Evolutionary conservation across 768 basidiomycete genomes (phyloP), one percentile per base, ranked within the genome.

Genomic region (Pleurotus sapidus): DNA sequence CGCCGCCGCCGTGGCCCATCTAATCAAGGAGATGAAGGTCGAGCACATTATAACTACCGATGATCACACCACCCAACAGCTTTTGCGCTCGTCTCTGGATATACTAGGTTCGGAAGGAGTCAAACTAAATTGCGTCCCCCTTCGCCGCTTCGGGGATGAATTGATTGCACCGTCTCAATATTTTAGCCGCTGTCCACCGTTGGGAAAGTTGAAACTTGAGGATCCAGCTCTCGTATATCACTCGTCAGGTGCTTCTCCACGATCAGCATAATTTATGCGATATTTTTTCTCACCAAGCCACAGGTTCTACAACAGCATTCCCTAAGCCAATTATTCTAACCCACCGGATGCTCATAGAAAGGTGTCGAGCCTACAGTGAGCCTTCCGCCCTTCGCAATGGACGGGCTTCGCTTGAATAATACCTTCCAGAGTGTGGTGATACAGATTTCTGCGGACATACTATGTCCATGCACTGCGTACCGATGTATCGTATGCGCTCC

Each of bases 1-100:
- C 0, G 66, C 77, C 0, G 64, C 75, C 3, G 78, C 79, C 3
- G 70, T 77, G 18, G 75, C 77, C 1, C 72, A 80, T 58, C 68
- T 82, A 9, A 63, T 77, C 17, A 18, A n/a, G 17, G 18, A 15
- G 11, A 20, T 20, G 20, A 20, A 20, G 20, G 20, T 20, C 20
- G 20, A 20, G 20, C 20, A 20, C 20, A 20, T 20, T 20, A 20
- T 20, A 20, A 20, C 20, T 20, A 20, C 20, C 20, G 20, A 20
- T 20, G 20, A 20, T 20, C 20, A 20, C 20, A 20, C 20, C 20
- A 20, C 20, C 20, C 20, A 20, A 20, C 20, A 20, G 20, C 20
- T 20, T 20, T 20, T 20, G 20, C 20, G 20, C 20, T 20, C 20
- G 20, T 20, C 20, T 20, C 20, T 20, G 1, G 20, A 20, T 20